Evolutionary conservation across 2,329 filamentous ascomycete species (phyloP).

Genomic region (Ophiocordyceps camponoti-leonardi): DNA sequence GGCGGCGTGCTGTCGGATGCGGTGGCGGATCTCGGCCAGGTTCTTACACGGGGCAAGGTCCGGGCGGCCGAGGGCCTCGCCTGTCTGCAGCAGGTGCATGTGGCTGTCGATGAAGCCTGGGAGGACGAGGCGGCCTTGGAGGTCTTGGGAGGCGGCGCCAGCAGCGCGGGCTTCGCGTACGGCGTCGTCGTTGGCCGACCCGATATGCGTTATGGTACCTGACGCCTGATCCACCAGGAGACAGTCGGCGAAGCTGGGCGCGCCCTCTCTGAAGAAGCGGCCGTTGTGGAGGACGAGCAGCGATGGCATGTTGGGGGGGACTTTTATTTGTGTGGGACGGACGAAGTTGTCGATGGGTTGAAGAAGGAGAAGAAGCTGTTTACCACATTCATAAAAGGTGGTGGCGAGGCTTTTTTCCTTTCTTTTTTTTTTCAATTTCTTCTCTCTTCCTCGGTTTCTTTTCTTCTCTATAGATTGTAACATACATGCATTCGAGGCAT

Average conservation of each 20-base stretch:
- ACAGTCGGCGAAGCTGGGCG: slow-evolving; percentile 6
- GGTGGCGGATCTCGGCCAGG: slow-evolving; percentile 28
- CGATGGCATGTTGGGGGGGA: background rate
- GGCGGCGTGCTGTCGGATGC: slow-evolving; percentile 26
- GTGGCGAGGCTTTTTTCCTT: too few relatives aligned
- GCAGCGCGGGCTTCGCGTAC: slow-evolving; percentile 8
- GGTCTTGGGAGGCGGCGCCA: slow-evolving; percentile 10
- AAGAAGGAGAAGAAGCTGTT: background rate
- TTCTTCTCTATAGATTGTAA: too few relatives aligned
- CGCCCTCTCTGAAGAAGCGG: background rate
- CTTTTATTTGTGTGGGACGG: too few relatives aligned
- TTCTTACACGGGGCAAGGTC: slow-evolving; percentile 28
- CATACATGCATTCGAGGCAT: too few relatives aligned
- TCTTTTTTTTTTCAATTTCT: too few relatives aligned
- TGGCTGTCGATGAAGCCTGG: slow-evolving; percentile 42
- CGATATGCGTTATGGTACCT: slow-evolving; percentile 17
- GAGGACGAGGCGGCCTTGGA: slow-evolving; percentile 22
- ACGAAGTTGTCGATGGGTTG: background rate
- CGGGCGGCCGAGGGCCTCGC: slow-evolving; percentile 34
- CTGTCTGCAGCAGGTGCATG: slow-evolving; percentile 35
- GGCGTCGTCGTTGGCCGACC: slow-evolving; percentile 9
- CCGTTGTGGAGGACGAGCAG: background rate
- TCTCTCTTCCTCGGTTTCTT: too few relatives aligned
- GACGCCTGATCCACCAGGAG: slow-evolving; percentile 13
- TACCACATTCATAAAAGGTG: too few relatives aligned